Evolutionary conservation across 306 rosid genomes (phyloP), one percentile per base, ranked within the genome.

Genomic region (Vigna hirtella): DNA sequence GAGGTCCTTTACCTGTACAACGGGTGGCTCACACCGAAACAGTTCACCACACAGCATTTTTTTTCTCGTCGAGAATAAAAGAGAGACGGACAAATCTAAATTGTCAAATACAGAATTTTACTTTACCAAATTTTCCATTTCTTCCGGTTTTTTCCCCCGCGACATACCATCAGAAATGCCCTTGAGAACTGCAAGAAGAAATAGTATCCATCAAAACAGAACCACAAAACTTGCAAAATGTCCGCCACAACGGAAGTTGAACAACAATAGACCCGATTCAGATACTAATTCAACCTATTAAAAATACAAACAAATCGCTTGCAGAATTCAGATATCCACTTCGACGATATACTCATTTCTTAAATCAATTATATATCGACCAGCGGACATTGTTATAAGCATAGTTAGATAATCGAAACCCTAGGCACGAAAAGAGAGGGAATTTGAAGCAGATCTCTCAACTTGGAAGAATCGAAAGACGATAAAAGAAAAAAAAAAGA

Each of bases 121-220:
- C n/a, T 78, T 79, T 90, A 94, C 96, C 97, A 89, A 70, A 62
- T 73, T 73, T 30, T 87, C 87, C 97, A 91, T 91, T 68, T 93
- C 99, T 6, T 95, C 97, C 0, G 87, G 86, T 82, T 87, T 95
- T 88, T 88, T 93, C 79, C 99, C 96, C 59, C 97, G 85, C 38
- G 97, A 95, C 74, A 95, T 80, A 55, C 90, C 96, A 90, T 95
- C 98, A 55, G 96, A 91, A 59, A 93, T 91, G 70, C 97, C 98
- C 81, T 88, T 93, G 24, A 95, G 96, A 84, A 95, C 98, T 95
- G 89, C 85, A 84, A 68, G 72, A 61, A 73, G 76, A 69, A 85
- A 77, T n/a, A 67, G 26, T 26, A 71, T 34, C 55, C 51, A 65
- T 75, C 58, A 63, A 43, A 15, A 10, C 65, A 22, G 28, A 77